Conservation (phyloP, 2,329 filamentous ascomycete species). For the Aspergillus candidus region DNA sequence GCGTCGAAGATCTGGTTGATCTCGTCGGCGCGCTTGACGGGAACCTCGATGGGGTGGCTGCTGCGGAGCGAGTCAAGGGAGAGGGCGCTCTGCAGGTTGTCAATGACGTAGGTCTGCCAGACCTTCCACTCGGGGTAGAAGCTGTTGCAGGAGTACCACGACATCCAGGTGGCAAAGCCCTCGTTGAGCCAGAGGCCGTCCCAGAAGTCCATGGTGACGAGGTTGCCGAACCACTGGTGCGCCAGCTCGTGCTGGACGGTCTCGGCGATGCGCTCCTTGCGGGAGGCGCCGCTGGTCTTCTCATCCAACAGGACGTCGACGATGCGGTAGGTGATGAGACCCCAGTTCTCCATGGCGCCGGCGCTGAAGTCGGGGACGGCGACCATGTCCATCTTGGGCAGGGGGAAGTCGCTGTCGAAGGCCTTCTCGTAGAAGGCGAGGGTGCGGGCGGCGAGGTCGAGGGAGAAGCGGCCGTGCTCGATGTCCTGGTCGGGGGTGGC, state of each 20-base stretch:
- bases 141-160: slow-evolving; percentile 85
- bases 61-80: slow-evolving; percentile 84
- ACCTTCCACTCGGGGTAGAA: slow-evolving; percentile 99
- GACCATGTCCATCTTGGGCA: slow-evolving; percentile 95
- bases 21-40: slow-evolving; percentile 89
- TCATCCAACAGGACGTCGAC: slow-evolving; percentile 88
- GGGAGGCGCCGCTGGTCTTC: slow-evolving; percentile 79
- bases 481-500: slow-evolving; percentile 85
- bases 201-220: slow-evolving; percentile 99
- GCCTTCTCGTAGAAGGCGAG: slow-evolving; percentile 93
- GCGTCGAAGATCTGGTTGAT: slow-evolving; percentile 98
- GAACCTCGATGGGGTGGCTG: slow-evolving; percentile 94
- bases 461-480: slow-evolving; percentile 82
- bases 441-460: slow-evolving; percentile 82
- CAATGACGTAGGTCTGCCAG: slow-evolving; percentile 91
- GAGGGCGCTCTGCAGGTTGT: slow-evolving; percentile 82
- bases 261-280: slow-evolving; percentile 88
- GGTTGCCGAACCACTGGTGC: slow-evolving; percentile 96
- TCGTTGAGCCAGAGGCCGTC: slow-evolving; percentile 95
- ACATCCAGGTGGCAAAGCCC: slow-evolving; percentile 88
- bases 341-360: slow-evolving; percentile 99
- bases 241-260: slow-evolving; percentile 95
- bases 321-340: slow-evolving; percentile 87
- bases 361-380: slow-evolving; percentile 94
- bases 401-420: slow-evolving; percentile 77